phyloP scores from a whole-genome alignment of 2,329 filamentous ascomycete species.

The Talaromyces islandicus region DNA sequence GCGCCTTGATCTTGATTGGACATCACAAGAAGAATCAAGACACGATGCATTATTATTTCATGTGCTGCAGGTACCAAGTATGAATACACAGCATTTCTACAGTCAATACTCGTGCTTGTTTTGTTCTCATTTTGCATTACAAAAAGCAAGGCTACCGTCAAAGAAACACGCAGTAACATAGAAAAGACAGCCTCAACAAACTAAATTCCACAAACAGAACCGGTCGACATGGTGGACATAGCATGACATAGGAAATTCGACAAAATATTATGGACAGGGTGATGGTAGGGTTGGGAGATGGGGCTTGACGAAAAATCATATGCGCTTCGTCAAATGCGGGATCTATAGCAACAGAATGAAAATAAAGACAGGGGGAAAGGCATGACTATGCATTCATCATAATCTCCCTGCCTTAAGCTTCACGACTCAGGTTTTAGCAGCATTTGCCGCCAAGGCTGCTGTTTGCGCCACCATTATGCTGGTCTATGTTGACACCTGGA shows the following conservation, averaged over 20 bases:
- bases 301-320: neutral
- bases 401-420: neutral
- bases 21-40: neutral
- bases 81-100: neutral
- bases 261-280: neutral
- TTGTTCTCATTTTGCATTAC: neutral
- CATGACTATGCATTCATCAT: neutral
- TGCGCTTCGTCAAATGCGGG: neutral
- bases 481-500: slow-evolving; percentile 63
- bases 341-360: neutral
- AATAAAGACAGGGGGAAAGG: neutral
- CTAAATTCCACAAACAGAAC: neutral
- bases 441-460: slow-evolving; percentile 62
- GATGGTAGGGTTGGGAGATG: neutral
- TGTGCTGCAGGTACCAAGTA: neutral
- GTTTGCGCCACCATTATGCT: slow-evolving; percentile 47
- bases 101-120: neutral
- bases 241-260: slow-evolving; percentile 10
- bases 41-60: no score
- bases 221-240: neutral
- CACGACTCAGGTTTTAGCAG: slow-evolving; percentile 51
- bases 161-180: neutral
- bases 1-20: neutral
- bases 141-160: neutral
- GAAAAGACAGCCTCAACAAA: neutral